Percentiles rank a stretch among this genome's conserved stretches.
Conservation (phyloP, 1,284 basidiomycete species). For the Sporisorium scitamineum region DNA sequence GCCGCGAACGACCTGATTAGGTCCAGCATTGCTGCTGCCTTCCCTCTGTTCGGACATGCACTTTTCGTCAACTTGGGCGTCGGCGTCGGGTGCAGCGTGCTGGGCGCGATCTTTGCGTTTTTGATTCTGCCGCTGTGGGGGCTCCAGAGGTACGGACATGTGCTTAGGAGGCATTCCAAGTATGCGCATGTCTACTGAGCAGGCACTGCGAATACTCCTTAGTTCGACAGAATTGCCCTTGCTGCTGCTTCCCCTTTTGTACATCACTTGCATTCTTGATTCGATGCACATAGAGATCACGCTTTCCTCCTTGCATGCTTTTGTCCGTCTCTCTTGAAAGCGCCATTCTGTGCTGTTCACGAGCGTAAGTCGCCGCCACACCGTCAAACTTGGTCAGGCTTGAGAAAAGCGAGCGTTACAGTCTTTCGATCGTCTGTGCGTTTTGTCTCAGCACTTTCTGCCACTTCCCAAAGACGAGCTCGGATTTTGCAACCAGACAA, state of each 20-base stretch:
- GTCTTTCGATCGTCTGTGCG: too few species aligned
- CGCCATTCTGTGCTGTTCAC: too few species aligned
- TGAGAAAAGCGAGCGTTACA: too few species aligned
- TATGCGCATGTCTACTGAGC: conserved; percentile 50
- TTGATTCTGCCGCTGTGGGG: conserved; percentile 47
- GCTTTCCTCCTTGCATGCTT: too few species aligned
- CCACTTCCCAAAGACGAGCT: too few species aligned
- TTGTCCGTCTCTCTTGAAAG: too few species aligned
- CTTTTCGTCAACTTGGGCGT: conserved; percentile 48
- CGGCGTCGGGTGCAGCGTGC: conserved; percentile 39
- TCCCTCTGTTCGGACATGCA: conserved; percentile 48
- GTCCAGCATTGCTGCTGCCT: conserved; percentile 38
- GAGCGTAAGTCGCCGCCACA: too few species aligned
- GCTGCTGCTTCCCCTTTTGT: background rate
- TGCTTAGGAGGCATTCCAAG: conserved; percentile 46
- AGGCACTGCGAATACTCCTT: background rate
- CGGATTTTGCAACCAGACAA: too few species aligned
- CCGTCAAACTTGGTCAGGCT: too few species aligned
- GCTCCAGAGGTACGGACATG: conserved; percentile 42
- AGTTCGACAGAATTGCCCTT: background rate
- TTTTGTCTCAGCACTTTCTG: background rate
- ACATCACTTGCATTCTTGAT: too few species aligned
- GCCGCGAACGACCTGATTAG: conserved; percentile 45
- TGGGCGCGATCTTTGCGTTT: conserved; percentile 37
- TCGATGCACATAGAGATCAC: too few species aligned